Conservation (phyloP, 768 basidiomycete species). For the Phlegmacium glaucopus region DNA sequence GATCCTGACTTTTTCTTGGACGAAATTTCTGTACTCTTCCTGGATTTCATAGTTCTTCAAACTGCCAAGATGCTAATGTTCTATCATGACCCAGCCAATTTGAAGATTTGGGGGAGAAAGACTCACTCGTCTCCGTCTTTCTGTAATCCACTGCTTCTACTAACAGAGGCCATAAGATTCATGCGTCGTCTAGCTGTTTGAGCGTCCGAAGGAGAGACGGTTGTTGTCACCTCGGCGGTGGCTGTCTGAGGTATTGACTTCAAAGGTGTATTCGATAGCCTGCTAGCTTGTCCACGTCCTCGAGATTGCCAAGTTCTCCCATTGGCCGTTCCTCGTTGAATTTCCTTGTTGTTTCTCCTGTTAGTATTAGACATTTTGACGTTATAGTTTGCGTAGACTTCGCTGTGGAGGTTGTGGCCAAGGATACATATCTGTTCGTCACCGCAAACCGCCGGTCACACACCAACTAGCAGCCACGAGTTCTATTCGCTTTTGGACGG, state of each 20-base stretch:
- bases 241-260: no score
- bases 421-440: no score
- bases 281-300: constrained; percentile 8
- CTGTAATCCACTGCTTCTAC: constrained; percentile 72
- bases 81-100: constrained; percentile 23
- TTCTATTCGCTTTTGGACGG: no score
- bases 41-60: constrained; percentile 58
- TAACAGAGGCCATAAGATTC: constrained; percentile 69
- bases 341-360: not conserved
- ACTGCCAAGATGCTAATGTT: constrained; percentile 40
- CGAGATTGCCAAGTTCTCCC: constrained; percentile 13
- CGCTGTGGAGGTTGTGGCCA: no score
- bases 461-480: no score
- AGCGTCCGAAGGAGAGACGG: constrained; percentile 2
- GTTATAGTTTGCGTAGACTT: no score
- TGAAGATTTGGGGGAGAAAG: constrained; percentile 2
- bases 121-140: constrained; percentile 75
- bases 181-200: constrained; percentile 35
- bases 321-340: not conserved
- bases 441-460: no score
- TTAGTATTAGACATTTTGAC: not conserved
- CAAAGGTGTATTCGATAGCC: no score
- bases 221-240: no score
- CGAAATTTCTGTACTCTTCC: constrained; percentile 63
- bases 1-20: constrained; percentile 55